These are phyloP conservation scores for Penicillium simplicissimum DNA, from an alignment of 495 filamentous ascomycete genomes.

Conservation along the genomic window DNA sequence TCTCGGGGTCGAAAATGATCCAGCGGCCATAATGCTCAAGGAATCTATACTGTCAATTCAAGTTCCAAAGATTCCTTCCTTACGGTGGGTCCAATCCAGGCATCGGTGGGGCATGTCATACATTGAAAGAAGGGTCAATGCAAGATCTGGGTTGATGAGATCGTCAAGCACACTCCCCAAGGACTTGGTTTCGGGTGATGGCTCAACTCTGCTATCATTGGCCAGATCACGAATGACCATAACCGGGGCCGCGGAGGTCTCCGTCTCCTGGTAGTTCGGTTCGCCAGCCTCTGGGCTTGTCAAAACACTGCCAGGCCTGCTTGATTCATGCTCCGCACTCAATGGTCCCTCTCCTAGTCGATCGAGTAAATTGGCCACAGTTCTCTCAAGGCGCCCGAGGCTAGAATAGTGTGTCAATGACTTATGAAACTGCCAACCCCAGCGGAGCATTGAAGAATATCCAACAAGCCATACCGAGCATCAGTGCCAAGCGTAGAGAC, in stretches of 20 bases:
- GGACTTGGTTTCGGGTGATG: conserved; percentile 25
- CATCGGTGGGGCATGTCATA: conserved; percentile 10
- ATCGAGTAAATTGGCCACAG: conserved; percentile 34
- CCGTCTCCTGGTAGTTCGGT: conserved; percentile 17
- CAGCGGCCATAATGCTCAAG: conserved; percentile 44
- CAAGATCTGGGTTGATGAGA: conserved; percentile 25
- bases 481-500: conserved; percentile 15
- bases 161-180: conserved; percentile 20
- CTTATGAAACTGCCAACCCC: too few species aligned
- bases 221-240: conserved; percentile 41
- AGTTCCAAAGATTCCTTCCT: background rate
- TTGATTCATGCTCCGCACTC: conserved; percentile 15
- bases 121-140: conserved; percentile 28
- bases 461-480: conserved; percentile 21
- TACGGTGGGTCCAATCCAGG: background rate
- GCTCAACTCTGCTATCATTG: conserved; percentile 28
- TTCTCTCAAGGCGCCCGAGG: conserved; percentile 37
- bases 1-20: conserved; percentile 38
- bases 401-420: conserved; percentile 26
- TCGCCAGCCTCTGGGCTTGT: conserved; percentile 17
- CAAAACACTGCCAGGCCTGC: conserved; percentile 13
- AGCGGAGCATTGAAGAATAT: background rate
- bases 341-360: conserved; percentile 31
- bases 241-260: conserved; percentile 34
- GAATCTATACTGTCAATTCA: conserved; percentile 14